Percentiles rank a stretch among this genome's conserved stretches.
These are phyloP conservation scores for Rhodomyrtus tomentosa DNA, from an alignment of 345 rosid species.

Conservation along the genomic window DNA sequence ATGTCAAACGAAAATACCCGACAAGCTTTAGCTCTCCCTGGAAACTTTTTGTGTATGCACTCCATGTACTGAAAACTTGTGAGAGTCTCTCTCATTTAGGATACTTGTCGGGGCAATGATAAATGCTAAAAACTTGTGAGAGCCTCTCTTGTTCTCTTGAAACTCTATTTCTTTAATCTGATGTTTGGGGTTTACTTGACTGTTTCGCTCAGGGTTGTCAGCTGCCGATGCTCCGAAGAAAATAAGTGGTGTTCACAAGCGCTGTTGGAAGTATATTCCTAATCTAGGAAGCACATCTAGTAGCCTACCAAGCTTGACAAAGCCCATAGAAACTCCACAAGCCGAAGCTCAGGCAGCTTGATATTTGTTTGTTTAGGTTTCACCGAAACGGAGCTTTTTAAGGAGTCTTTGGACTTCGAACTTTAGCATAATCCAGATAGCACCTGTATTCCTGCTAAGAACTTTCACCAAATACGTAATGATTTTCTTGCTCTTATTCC, in stretches of 20 bases:
- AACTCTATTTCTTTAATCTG: neutral
- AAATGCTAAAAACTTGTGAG: neutral
- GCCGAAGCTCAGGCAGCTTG: slow-evolving; percentile 45
- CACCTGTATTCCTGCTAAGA: neutral
- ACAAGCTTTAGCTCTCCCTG: neutral
- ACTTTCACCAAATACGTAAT: neutral
- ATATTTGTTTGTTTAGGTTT: slow-evolving; percentile 3
- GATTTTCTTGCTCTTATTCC: neutral
- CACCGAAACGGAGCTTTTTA: neutral
- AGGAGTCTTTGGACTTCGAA: neutral
- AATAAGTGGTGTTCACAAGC: slow-evolving; percentile 86
- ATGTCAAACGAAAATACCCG: too few species aligned
- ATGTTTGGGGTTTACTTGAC: neutral
- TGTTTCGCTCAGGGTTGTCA: slow-evolving; percentile 38
- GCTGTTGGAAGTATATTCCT: slow-evolving; percentile 85
- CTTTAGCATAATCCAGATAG: neutral
- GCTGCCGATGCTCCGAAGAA: slow-evolving; percentile 73
- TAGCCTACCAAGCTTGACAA: slow-evolving; percentile 3
- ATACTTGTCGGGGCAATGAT: neutral
- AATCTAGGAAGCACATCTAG: slow-evolving; percentile 24
- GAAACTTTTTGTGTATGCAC: neutral
- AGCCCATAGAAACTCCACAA: slow-evolving; percentile 24
- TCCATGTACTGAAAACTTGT: neutral
- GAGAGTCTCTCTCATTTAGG: neutral
- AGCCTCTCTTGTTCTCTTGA: neutral